Evolutionary conservation across 441 rosid genomes (phyloP).

Genomic region (Adansonia rubrostipa): DNA sequence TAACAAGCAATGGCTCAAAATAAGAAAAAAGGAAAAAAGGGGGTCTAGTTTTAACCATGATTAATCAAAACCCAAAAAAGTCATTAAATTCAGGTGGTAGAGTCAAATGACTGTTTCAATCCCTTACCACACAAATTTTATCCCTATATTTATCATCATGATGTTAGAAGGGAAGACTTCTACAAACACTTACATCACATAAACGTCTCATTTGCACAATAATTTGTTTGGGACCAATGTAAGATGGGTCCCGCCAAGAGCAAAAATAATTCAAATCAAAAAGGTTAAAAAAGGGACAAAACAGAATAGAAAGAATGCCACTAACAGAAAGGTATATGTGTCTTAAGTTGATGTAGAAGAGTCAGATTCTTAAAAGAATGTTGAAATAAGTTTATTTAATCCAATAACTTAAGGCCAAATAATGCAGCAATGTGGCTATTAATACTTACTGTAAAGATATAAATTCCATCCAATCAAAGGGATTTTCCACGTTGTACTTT

Average conservation of each 20-base stretch:
- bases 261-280: conserved; percentile 12
- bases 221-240: background rate
- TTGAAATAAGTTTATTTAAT: conserved; percentile 15
- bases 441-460: conserved; percentile 85
- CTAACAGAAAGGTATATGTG: background rate
- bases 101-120: background rate
- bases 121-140: conserved; percentile 5
- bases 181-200: background rate
- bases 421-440: background rate
- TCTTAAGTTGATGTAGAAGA: conserved; percentile 6
- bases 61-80: background rate
- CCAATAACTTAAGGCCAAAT: conserved; percentile 8
- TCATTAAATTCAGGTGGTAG: background rate
- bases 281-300: background rate
- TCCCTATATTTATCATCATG: background rate
- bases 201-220: background rate
- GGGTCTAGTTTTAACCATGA: background rate
- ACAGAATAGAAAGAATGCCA: background rate
- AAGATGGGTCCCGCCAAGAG: conserved; percentile 17
- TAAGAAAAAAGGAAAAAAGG: background rate
- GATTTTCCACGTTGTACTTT: conserved; percentile 74
- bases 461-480: conserved; percentile 97
- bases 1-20: background rate
- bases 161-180: background rate
- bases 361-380: background rate